Conservation (phyloP, 148 eudicot genomes). For the Arbutus unedo region DNA sequence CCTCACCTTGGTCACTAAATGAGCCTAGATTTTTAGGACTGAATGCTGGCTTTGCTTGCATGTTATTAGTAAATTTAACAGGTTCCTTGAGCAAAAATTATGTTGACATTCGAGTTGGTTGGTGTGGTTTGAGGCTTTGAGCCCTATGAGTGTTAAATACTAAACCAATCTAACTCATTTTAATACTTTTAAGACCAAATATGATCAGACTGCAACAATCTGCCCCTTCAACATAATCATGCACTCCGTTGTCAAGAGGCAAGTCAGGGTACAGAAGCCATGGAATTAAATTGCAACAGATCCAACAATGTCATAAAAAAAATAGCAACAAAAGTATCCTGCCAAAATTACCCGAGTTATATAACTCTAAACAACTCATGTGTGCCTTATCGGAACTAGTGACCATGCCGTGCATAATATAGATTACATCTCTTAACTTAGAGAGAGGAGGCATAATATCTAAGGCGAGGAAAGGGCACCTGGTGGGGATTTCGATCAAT, state of each 20-base stretch:
- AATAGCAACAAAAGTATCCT: background rate
- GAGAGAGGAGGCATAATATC: background rate
- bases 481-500: slow-evolving; percentile 92
- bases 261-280: background rate
- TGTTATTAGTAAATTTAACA: no score
- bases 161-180: no score
- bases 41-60: no score
- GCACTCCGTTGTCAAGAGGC: background rate
- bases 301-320: background rate
- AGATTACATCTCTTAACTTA: background rate
- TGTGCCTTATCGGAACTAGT: background rate
- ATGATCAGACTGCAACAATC: background rate
- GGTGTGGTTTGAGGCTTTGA: no score
- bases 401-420: background rate
- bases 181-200: background rate
- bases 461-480: slow-evolving; percentile 32
- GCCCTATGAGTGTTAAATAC: no score
- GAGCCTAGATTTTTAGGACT: no score
- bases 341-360: background rate
- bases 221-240: background rate
- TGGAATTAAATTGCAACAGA: background rate
- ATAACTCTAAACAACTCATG: background rate
- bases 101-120: no score
- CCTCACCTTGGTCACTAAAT: no score
- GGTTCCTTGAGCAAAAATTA: no score